A percentile compares a stretch with the other conserved stretches of the same genome.
phyloP scores from a whole-genome alignment of 441 rosid genomes.

The Manihot esculenta region DNA sequence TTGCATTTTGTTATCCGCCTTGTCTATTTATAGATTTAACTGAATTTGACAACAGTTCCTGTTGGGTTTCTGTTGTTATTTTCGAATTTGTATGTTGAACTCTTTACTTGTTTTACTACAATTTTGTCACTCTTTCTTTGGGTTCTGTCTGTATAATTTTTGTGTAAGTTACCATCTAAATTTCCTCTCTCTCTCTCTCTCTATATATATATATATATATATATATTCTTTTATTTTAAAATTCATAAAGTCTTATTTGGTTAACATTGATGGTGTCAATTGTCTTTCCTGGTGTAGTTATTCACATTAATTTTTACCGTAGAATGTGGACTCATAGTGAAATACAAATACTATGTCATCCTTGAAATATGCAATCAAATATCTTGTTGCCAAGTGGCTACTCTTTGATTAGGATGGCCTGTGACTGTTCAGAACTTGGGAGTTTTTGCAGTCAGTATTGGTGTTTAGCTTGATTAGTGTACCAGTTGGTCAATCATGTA shows the following conservation, averaged over 20 bases:
- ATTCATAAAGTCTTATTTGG: too few species aligned
- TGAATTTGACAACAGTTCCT: background rate
- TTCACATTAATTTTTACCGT: too few species aligned
- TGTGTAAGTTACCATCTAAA: slow-evolving; percentile 8
- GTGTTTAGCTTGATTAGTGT: too few species aligned
- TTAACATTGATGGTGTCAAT: too few species aligned
- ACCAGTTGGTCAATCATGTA: too few species aligned
- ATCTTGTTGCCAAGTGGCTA: background rate
- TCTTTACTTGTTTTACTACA: slow-evolving; percentile 4
- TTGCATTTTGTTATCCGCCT: background rate
- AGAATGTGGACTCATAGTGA: too few species aligned
- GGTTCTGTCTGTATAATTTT: background rate
- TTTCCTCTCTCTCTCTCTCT: slow-evolving; percentile 6
- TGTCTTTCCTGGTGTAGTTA: background rate
- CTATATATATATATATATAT: too few species aligned
- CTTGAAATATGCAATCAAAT: background rate
- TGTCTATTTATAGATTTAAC: too few species aligned
- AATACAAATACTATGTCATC: too few species aligned
- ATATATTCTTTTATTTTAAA: background rate
- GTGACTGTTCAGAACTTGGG: too few species aligned
- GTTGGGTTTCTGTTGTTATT: slow-evolving; percentile 17
- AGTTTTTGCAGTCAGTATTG: too few species aligned
- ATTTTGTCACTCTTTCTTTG: slow-evolving; percentile 15
- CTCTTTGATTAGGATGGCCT: background rate
- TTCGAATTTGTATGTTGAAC: background rate